Base-by-base conservation (phyloP, 2,329 filamentous ascomycete genomes). In the Graphilbum fragrans region DNA sequence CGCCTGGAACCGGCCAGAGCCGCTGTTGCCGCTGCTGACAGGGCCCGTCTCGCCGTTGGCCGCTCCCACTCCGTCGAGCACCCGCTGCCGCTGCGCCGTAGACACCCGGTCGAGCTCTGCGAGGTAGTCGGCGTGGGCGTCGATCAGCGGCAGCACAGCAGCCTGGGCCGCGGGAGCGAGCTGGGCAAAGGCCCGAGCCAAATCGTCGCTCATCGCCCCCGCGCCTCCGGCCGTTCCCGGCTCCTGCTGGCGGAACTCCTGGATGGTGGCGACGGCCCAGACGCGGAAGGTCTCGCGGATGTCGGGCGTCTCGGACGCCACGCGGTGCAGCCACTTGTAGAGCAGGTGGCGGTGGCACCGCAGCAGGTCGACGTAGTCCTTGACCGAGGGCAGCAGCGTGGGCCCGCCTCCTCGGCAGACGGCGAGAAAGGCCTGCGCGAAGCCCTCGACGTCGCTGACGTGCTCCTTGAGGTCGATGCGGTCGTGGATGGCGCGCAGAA, bases 401-500 rank as follows among this genome's bases (percentile, higher is more conserved):
- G 12, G 25, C 14, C 7, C 29, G n/a, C n/a, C 29, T 7, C 67
- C 61, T 48, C 67, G 69, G 51, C 65, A 67, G 3, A 66, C 63
- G 46, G 76, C 74, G 55, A 92, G 74, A 43, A 88, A 71, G 47
- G 87, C 83, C 6, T 73, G 71, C 19, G 88, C 55, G 52, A 92
- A 87, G 10, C 62, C 65, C 54, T 88, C 77, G 2, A 74, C 64
- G 29, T 84, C 77, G 31, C 70, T 69, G 7, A 90, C 58, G 18
- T 84, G 82, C 32, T 77, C 77, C 27, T 74, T 75, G 6, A 90
- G 66, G 52, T 88, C 80, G 20, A 87, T 71, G 2, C 73, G 72
- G 41, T 82, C 72, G 55, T 90, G 85, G 7, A 88, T 65, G 3
- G 69, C 63, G 19, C 83, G 70, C 42, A 92, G 85, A 45, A 87